A percentile compares a stretch with the other conserved stretches of the same genome.
phyloP scores from a whole-genome alignment of 306 rosid species.

The Astragalus membranaceus region DNA sequence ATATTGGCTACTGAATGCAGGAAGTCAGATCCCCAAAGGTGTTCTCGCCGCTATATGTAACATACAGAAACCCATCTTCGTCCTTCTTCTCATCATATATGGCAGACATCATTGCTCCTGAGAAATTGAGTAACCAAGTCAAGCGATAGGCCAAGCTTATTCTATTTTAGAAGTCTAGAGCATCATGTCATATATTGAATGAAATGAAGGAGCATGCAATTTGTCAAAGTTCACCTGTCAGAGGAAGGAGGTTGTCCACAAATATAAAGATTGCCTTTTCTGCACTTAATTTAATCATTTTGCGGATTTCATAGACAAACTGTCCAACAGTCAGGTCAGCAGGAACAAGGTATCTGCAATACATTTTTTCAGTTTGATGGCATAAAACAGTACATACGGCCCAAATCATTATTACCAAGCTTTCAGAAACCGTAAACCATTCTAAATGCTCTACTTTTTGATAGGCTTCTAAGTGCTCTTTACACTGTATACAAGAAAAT shows the following conservation, averaged over 20 bases:
- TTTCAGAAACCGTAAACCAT: too few species aligned
- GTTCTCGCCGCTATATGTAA: constrained; percentile 81
- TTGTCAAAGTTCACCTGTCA: constrained; percentile 49
- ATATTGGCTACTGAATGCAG: neutral
- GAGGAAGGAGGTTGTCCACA: constrained; percentile 86
- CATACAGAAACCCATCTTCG: constrained; percentile 78
- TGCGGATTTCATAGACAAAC: constrained; percentile 82
- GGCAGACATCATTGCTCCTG: constrained; percentile 80
- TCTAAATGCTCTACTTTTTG: too few species aligned
- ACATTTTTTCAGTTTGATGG: constrained; percentile 5
- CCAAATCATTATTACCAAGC: too few species aligned
- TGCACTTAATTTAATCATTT: constrained; percentile 76
- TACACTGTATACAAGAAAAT: too few species aligned
- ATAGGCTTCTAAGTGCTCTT: too few species aligned
- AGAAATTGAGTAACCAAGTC: constrained; percentile 7
- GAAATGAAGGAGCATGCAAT: neutral
- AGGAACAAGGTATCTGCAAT: constrained; percentile 77
- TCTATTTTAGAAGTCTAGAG: constrained; percentile 1
- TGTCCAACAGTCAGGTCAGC: constrained; percentile 86
- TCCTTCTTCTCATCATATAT: constrained; percentile 87
- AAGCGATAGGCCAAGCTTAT: neutral
- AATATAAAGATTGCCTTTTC: constrained; percentile 88
- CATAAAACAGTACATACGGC: neutral
- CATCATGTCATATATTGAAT: neutral
- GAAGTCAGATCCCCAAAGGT: constrained; percentile 50